Conservation (phyloP, 257 asterid genomes). For the Ehretia macrophylla region DNA sequence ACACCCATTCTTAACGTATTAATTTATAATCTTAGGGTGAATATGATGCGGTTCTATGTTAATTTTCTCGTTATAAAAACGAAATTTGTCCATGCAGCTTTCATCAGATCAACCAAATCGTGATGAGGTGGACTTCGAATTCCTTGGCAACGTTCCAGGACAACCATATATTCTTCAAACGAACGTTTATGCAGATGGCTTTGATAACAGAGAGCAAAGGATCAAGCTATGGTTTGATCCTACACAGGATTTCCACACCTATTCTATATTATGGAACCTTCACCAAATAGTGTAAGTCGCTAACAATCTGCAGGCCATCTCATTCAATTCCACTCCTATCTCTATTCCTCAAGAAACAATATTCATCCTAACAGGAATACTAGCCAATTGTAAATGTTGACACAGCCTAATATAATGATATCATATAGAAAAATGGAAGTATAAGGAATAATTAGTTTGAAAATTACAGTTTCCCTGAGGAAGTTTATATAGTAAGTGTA, state of each 20-base stretch:
- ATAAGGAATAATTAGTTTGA: no score
- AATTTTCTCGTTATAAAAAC: neutral
- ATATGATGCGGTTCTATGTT: no score
- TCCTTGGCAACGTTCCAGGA: conserved; percentile 70
- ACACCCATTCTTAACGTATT: no score
- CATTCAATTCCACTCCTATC: no score
- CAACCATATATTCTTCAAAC: conserved; percentile 68
- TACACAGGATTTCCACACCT: conserved; percentile 73
- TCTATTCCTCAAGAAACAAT: neutral
- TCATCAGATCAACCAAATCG: conserved; percentile 51
- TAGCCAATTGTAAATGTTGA: no score
- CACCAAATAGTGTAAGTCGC: conserved; percentile 80
- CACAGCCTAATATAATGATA: no score
- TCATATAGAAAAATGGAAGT: no score
- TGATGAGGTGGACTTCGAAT: conserved; percentile 86
- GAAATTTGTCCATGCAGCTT: conserved; percentile 38
- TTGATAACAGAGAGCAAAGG: conserved; percentile 70
- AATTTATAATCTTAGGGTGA: no score
- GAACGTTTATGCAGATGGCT: conserved; percentile 68
- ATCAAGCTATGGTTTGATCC: conserved; percentile 90
- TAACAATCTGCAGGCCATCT: neutral
- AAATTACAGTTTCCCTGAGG: no score
- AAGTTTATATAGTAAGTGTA: no score
- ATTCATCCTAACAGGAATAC: no score
- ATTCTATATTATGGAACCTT: conserved; percentile 74